A percentile compares a stretch with the other conserved stretches of the same genome.
These are phyloP conservation scores for Closterium sp. DNA, from an alignment of 139 green algal species.

Conservation along the genomic window DNA sequence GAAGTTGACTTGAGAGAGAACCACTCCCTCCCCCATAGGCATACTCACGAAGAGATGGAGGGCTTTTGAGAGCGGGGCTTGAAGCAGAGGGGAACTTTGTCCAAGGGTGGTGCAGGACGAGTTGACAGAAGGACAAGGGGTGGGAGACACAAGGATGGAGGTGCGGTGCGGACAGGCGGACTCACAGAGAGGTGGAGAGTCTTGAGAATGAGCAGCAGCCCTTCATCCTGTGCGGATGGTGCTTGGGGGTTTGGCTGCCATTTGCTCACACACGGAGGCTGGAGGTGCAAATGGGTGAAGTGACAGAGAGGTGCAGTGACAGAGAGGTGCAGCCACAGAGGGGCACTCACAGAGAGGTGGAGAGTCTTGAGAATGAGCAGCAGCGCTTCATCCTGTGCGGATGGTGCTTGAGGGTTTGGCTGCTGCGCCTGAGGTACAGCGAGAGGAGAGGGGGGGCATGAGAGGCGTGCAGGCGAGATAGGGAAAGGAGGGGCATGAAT, in stretches of 20 bases:
- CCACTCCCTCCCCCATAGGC: too few species aligned
- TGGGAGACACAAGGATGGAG: too few species aligned
- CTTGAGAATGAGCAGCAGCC: not conserved
- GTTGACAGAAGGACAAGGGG: too few species aligned
- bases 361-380: not conserved
- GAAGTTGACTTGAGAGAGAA: too few species aligned
- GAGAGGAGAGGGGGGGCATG: not conserved
- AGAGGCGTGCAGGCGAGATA: too few species aligned
- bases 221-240: not conserved
- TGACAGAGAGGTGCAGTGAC: too few species aligned
- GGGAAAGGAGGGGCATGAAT: not conserved
- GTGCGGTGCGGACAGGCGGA: not conserved
- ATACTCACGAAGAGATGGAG: not conserved
- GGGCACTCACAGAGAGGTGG: conserved; percentile 4
- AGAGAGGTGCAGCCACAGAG: too few species aligned
- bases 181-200: not conserved
- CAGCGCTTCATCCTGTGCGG: not conserved
- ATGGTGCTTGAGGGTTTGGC: not conserved
- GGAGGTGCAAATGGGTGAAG: too few species aligned
- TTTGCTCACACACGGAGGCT: too few species aligned
- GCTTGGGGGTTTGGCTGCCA: not conserved
- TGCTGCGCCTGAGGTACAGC: not conserved
- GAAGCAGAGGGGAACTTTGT: too few species aligned
- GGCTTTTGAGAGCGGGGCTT: too few species aligned
- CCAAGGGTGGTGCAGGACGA: too few species aligned